phyloP scores from a whole-genome alignment of 1,139 yeast genomes.

The Yamadazyma diddensiae region DNA sequence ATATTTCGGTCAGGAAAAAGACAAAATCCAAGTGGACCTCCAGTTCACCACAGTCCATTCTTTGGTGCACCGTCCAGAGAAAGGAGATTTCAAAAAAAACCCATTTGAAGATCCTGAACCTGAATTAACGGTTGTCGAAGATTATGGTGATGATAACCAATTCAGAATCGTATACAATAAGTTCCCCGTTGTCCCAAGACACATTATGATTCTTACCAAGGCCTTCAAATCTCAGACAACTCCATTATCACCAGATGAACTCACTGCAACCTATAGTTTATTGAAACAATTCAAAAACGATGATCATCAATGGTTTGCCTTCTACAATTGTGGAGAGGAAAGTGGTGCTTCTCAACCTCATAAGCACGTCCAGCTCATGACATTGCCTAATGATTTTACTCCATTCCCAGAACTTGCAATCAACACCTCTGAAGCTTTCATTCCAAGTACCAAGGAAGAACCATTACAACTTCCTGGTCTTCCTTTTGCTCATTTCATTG shows the following conservation, averaged over 20 bases:
- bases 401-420: slow-evolving; percentile 62
- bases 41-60: slow-evolving; percentile 37
- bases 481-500: slow-evolving; percentile 81
- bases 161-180: slow-evolving; percentile 76
- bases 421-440: slow-evolving; percentile 42
- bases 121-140: slow-evolving; percentile 59
- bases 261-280: slow-evolving; percentile 55
- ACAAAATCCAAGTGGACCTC: slow-evolving; percentile 17
- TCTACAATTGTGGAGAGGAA: slow-evolving; percentile 82
- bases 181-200: slow-evolving; percentile 78
- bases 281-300: slow-evolving; percentile 28
- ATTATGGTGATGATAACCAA: slow-evolving; percentile 45
- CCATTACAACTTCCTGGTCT: slow-evolving; percentile 61
- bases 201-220: slow-evolving; percentile 74
- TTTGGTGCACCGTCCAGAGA: slow-evolving; percentile 58
- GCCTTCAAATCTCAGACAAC: slow-evolving; percentile 68
- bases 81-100: slow-evolving; percentile 40
- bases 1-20: slow-evolving; percentile 11
- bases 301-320: slow-evolving; percentile 54
- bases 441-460: slow-evolving; percentile 51
- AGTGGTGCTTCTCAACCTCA: slow-evolving; percentile 95
- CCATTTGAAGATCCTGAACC: slow-evolving; percentile 86
- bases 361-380: slow-evolving; percentile 84
- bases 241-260: slow-evolving; percentile 67
- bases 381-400: slow-evolving; percentile 55